Percentiles rank a stretch among this genome's conserved stretches.
phyloP scores from a whole-genome alignment of 2,329 filamentous ascomycete species.

The Penicillium sp. region DNA sequence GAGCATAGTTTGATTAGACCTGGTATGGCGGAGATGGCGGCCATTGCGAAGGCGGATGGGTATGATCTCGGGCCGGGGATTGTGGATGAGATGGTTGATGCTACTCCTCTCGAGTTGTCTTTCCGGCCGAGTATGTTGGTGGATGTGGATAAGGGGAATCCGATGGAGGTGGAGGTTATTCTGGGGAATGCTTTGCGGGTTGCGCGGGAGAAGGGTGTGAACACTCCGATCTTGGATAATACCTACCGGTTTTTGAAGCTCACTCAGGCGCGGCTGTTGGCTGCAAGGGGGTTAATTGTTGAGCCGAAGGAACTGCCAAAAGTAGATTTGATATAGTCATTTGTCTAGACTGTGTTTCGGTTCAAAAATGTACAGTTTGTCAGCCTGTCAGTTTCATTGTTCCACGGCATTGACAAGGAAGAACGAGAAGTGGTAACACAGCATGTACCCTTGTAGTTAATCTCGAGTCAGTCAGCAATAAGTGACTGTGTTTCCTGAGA shows the following conservation, averaged over 20 bases:
- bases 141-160: conserved; percentile 18
- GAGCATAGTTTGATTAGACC: conserved; percentile 49
- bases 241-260: conserved; percentile 16
- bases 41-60: conserved; percentile 16
- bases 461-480: not conserved
- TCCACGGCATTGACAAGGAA: not conserved
- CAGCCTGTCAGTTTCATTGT: not conserved
- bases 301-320: conserved; percentile 9
- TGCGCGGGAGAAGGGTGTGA: conserved; percentile 11
- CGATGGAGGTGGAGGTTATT: conserved; percentile 17
- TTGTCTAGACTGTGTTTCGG: too few relatives aligned
- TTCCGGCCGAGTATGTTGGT: conserved; percentile 20
- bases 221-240: conserved; percentile 15
- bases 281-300: conserved; percentile 10
- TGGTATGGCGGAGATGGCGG: conserved; percentile 48
- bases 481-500: not conserved
- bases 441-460: not conserved
- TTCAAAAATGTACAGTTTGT: not conserved
- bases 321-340: conserved; percentile 5
- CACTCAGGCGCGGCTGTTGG: conserved; percentile 12
- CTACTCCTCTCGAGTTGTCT: conserved; percentile 9
- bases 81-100: conserved; percentile 14
- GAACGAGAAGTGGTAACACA: not conserved
- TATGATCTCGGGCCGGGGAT: conserved; percentile 13
- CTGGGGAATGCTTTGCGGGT: conserved; percentile 16